Percentiles rank a stretch among this genome's conserved stretches.
phyloP scores from a whole-genome alignment of 306 rosid genomes.

The Rosa multiflora region DNA sequence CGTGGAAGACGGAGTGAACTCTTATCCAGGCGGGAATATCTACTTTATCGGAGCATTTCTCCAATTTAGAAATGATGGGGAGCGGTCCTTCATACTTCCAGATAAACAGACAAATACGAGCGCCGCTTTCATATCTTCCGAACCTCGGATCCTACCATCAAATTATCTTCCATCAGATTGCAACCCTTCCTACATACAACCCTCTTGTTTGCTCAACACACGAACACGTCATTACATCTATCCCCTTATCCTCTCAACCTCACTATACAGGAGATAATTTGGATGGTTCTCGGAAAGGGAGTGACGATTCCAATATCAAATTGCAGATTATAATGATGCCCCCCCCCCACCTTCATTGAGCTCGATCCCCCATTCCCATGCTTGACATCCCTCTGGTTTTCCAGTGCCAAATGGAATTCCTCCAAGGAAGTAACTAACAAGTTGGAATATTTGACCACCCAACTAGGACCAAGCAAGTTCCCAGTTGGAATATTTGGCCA shows the following conservation, averaged over 20 bases:
- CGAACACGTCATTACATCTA: not conserved
- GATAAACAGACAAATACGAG: not conserved
- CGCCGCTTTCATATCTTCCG: not conserved
- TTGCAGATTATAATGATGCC: not conserved
- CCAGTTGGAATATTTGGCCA: not conserved
- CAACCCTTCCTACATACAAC: not conserved
- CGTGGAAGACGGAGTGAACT: too few species aligned
- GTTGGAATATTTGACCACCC: not conserved
- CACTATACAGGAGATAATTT: not conserved
- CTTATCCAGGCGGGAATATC: too few species aligned
- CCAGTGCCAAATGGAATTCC: not conserved
- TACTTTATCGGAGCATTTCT: too few species aligned
- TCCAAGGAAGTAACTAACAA: not conserved
- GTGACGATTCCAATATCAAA: not conserved
- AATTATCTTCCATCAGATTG: not conserved
- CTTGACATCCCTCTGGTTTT: not conserved
- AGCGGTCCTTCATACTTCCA: too few species aligned
- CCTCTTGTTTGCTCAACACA: not conserved
- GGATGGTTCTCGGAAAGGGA: not conserved
- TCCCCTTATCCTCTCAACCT: not conserved
- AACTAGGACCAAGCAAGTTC: not conserved
- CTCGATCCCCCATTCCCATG: not conserved
- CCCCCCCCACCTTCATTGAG: not conserved
- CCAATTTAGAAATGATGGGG: too few species aligned
- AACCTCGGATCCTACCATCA: not conserved